Conservation (phyloP, 495 filamentous ascomycete species). For the Hypoxylon intermedium region DNA sequence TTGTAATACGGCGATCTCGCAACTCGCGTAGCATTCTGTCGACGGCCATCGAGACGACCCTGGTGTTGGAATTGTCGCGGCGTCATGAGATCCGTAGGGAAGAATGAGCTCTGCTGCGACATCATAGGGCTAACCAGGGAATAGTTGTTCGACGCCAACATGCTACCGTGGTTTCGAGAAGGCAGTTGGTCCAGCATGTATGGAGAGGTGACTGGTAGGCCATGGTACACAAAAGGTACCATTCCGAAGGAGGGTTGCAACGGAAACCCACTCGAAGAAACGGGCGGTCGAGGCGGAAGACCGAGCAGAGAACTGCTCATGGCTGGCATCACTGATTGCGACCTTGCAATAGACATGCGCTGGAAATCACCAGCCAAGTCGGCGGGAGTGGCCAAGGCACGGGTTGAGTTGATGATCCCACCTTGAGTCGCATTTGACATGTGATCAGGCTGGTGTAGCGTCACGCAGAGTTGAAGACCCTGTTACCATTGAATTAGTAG, state of each 20-base stretch:
- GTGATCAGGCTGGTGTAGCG: slow-evolving; percentile 37
- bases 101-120: slow-evolving; percentile 26
- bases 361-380: slow-evolving; percentile 34
- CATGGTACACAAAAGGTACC: slow-evolving; percentile 48
- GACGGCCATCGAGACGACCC: slow-evolving; percentile 42
- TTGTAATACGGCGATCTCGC: slow-evolving; percentile 51
- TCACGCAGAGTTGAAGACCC: slow-evolving; percentile 40
- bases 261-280: slow-evolving; percentile 17
- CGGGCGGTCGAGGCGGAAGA: slow-evolving; percentile 48
- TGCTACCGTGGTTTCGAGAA: slow-evolving; percentile 38
- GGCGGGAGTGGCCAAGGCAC: slow-evolving; percentile 10
- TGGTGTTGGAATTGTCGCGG: slow-evolving; percentile 41
- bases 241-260: slow-evolving; percentile 41
- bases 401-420: slow-evolving; percentile 3
- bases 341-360: slow-evolving; percentile 37
- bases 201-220: slow-evolving; percentile 32
- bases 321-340: slow-evolving; percentile 24
- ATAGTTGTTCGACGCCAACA: slow-evolving; percentile 41
- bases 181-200: slow-evolving; percentile 50
- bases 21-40: slow-evolving; percentile 52
- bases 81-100: slow-evolving; percentile 28
- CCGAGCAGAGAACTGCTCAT: slow-evolving; percentile 40
- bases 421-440: neutral
- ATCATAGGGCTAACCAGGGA: slow-evolving; percentile 45
- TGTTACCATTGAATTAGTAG: slow-evolving; percentile 18